phyloP scores from a whole-genome alignment of 1,139 yeast species.

The Meyerozyma guilliermondii region DNA sequence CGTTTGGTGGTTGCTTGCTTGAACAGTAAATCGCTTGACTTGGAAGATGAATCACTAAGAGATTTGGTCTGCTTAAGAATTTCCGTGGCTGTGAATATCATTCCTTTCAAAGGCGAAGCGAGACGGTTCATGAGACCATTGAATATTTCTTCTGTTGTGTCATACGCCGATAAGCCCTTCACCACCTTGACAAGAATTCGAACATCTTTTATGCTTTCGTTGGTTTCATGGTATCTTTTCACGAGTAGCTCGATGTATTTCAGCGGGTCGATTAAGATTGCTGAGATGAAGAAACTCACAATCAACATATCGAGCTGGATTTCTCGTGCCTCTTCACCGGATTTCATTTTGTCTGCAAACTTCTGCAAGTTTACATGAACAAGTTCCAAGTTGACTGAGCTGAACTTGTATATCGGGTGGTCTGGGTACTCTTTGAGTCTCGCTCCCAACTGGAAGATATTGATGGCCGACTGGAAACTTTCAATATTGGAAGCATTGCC shows the following conservation, averaged over 20 bases:
- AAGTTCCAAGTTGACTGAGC: conserved; percentile 33
- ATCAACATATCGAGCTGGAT: conserved; percentile 22
- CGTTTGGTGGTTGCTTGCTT: neutral
- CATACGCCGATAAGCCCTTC: conserved; percentile 29
- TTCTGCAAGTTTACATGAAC: conserved; percentile 25
- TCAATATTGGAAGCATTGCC: conserved; percentile 33
- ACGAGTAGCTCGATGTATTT: conserved; percentile 23
- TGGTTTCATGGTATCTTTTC: conserved; percentile 20
- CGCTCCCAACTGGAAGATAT: conserved; percentile 41
- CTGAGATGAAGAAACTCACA: conserved; percentile 38
- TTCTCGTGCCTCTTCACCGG: conserved; percentile 5
- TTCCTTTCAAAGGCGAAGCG: conserved; percentile 19
- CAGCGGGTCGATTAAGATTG: conserved; percentile 36
- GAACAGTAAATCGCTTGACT: neutral
- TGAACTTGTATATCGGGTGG: conserved; percentile 43
- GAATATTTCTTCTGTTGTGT: conserved; percentile 21
- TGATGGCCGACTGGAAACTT: conserved; percentile 38
- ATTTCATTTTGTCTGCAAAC: conserved; percentile 7
- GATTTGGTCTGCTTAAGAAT: conserved; percentile 16
- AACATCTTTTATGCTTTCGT: conserved; percentile 26
- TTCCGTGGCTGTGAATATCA: conserved; percentile 28
- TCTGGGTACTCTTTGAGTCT: conserved; percentile 19
- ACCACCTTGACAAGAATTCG: conserved; percentile 35
- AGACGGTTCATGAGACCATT: conserved; percentile 19
- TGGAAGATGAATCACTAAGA: neutral